These are phyloP conservation scores for Tuber borchii DNA, from an alignment of 495 filamentous ascomycete species.

Conservation along the genomic window DNA sequence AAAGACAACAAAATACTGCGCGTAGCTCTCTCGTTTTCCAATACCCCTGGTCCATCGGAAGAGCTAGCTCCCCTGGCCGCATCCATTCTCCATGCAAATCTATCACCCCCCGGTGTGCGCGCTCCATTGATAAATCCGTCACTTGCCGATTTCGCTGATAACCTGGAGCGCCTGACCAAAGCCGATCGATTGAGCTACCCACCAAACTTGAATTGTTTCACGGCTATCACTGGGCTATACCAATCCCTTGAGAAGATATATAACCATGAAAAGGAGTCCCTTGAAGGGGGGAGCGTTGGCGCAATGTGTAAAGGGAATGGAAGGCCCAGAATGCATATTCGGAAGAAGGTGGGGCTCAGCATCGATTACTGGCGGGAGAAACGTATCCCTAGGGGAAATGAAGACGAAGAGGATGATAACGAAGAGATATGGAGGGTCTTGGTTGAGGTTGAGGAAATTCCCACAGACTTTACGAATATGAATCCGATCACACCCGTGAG, in stretches of 20 bases:
- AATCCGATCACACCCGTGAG: constrained; percentile 49
- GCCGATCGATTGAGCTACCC: constrained; percentile 71
- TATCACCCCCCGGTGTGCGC: constrained; percentile 45
- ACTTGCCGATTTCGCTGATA: constrained; percentile 66
- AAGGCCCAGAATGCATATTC: constrained; percentile 68
- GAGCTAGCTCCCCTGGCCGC: constrained; percentile 37
- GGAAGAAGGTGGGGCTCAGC: constrained; percentile 63
- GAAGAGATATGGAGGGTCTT: constrained; percentile 54
- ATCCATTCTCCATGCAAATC: constrained; percentile 51
- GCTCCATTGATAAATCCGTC: constrained; percentile 53
- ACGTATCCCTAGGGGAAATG: constrained; percentile 45
- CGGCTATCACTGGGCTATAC: constrained; percentile 76
- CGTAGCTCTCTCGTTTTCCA: constrained; percentile 40
- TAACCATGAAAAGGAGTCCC: constrained; percentile 58
- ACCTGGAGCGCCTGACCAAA: constrained; percentile 68
- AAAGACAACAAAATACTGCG: constrained; percentile 33
- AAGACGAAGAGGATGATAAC: constrained; percentile 40
- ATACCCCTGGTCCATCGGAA: constrained; percentile 33
- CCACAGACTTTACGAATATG: constrained; percentile 50
- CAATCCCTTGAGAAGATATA: constrained; percentile 58
- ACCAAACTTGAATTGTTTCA: constrained; percentile 74
- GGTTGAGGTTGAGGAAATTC: constrained; percentile 55
- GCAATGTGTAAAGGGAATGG: constrained; percentile 66
- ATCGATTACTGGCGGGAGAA: constrained; percentile 81
- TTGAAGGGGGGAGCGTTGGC: constrained; percentile 48